Percentiles rank a stretch among this genome's conserved stretches.
Evolutionary conservation across 192 early-diverging fungal genomes (phyloP).

Genomic region (Linnemannia zychae): DNA sequence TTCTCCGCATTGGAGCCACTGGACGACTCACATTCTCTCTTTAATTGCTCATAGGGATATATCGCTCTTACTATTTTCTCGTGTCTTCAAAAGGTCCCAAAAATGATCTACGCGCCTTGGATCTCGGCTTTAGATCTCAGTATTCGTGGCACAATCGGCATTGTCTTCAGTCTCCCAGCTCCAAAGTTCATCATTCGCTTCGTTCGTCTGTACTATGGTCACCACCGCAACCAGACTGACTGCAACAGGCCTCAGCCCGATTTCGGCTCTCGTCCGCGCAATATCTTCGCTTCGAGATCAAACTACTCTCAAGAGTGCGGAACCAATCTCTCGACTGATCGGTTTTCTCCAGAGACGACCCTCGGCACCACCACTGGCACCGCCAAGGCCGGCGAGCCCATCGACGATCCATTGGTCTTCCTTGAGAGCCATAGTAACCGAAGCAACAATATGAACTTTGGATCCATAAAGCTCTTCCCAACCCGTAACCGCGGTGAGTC

Average conservation of each 20-base stretch:
- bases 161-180: slow-evolving; percentile 37
- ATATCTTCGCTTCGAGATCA: not conserved
- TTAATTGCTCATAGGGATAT: slow-evolving; percentile 6
- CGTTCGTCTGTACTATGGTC: slow-evolving; percentile 18
- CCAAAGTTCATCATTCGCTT: slow-evolving; percentile 28
- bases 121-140: slow-evolving; percentile 42
- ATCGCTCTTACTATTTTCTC: slow-evolving; percentile 16
- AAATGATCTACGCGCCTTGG: not conserved
- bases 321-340: not conserved
- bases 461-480: slow-evolving; percentile 21
- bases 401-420: not conserved
- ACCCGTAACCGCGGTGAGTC: slow-evolving; percentile 31
- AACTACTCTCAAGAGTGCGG: not conserved
- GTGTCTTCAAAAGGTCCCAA: not conserved
- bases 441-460: slow-evolving; percentile 4
- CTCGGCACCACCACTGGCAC: not conserved
- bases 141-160: slow-evolving; percentile 31
- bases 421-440: not conserved
- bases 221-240: not conserved
- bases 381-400: not conserved
- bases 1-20: too few species aligned
- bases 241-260: not conserved
- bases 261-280: not conserved
- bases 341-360: not conserved
- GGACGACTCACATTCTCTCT: too few species aligned